These are phyloP conservation scores for Cryphonectria carpinicola DNA, from an alignment of 2,329 filamentous ascomycete genomes.

Conservation along the genomic window DNA sequence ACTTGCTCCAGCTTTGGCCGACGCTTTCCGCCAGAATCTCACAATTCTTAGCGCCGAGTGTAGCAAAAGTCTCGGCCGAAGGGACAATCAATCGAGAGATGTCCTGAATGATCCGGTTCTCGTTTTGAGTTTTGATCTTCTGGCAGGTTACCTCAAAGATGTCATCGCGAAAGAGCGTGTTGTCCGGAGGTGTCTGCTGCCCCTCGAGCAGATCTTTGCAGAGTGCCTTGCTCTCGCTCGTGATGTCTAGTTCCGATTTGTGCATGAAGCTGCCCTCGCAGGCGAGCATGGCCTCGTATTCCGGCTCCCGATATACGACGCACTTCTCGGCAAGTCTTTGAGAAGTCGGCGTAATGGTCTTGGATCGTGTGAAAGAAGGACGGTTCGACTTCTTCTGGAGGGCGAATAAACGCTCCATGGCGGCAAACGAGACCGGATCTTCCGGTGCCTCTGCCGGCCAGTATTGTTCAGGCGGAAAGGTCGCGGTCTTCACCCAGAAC, in stretches of 20 bases:
- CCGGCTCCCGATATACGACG: conserved; percentile 40
- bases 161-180: not conserved
- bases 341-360: conserved; percentile 40
- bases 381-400: not conserved
- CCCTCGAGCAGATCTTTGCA: not conserved
- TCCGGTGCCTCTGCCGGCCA: conserved; percentile 23
- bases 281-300: conserved; percentile 42
- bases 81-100: not conserved
- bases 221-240: conserved; percentile 9
- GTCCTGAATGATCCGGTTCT: not conserved
- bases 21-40: not conserved
- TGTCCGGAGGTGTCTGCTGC: not conserved
- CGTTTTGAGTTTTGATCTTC: not conserved
- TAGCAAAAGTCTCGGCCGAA: not conserved
- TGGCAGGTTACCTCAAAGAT: not conserved
- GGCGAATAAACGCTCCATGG: conserved; percentile 23
- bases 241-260: conserved; percentile 39
- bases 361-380: conserved; percentile 24
- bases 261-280: conserved; percentile 47
- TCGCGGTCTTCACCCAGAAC: conserved; percentile 22
- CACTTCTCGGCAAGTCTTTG: conserved; percentile 45
- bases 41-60: not conserved
- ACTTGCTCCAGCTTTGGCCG: not conserved
- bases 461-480: conserved; percentile 19
- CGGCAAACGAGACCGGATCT: not conserved